Evolutionary conservation across 148 eudicot genomes (phyloP), one percentile per base, ranked within the genome.

Genomic region (Salicornia ramosissima): DNA sequence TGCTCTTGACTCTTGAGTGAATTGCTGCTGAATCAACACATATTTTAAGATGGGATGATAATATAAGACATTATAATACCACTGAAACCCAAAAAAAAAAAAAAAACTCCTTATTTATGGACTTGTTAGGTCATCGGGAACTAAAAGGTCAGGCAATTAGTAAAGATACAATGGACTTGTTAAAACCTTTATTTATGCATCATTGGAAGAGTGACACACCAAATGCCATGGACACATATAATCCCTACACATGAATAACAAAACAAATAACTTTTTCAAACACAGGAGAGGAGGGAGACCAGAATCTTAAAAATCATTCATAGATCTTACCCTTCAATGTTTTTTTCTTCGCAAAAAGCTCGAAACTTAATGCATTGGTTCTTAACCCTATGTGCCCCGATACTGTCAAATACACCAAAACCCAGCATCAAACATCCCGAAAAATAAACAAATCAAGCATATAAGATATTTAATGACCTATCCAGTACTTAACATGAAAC

Each of bases 301-400:
- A 21, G 14, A 19, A 28, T 5, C 53, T 49, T 47, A 33, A 21
- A 10, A 19, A 28, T 5, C 53, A 56, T 47, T 69, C 34, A 66
- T 6, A 74, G 9, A 76, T 68, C 89, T 82, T 71, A 88, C 91
- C 81, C 91, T 13, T 89, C 79, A 73, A 63, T 67, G 68, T 86
- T 83, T 53, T 78, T 80, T 85, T 83, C 87, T 36, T 84, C 89
- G 24, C 89, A 86, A 53, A 26, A 75, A 68, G 69, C 84, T 54
- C 83, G 82, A 65, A 90, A 90, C 54, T 55, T 24, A 40, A 78
- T 73, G 56, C 92, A 90, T 26, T 69, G 69, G 49, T 77, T 83
- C 52, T 72, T 86, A 21, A 90, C 79, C 74, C 84, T 80, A 64
- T 81, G 79, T 49, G 92, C 88, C 26, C 96, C 90, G 11, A 88